Base-by-base conservation (phyloP, 192 early-diverging fungal genomes). In the Paraglomus brasilianum region DNA sequence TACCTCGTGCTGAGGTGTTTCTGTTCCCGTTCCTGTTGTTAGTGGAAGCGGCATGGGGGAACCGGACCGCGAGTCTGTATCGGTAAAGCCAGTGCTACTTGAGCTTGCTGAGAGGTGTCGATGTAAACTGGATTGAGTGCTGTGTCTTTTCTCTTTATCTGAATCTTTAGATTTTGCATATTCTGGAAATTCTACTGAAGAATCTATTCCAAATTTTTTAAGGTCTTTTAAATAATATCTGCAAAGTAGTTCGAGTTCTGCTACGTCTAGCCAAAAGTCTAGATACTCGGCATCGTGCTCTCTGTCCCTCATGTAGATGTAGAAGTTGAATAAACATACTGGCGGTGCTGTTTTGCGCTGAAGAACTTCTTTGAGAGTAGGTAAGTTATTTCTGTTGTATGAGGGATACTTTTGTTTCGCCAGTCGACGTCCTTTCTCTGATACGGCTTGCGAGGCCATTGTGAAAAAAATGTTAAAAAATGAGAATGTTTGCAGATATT, bases 251-350 rank as follows among this genome's bases (percentile, higher is more conserved):
- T 92, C 91, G 71, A 89, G 89, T 59, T 86, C 86, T 5, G 83
- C 81, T 36, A 92, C 81, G 70, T 90, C 87, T 24, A 92, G 73
- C 77, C 87, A 92, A 69, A 92, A 92, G 65, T 92, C 89, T 8
- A 92, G 81, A 64, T 88, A 83, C 71, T 89, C 88, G 39, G 85
- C 76, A n/a, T 78, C 78, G 39, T 77, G 70, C 52, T 89, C 84
- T 51, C 81, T 72, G 65, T 91, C 88, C n/a, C 87, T 75, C 79
- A 92, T 81, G 45, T 87, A 85, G 51, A 89, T 77, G 74, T 89
- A 92, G 76, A 85, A 91, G 71, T 91, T 90, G 64, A 81, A 91
- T n/a, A 92, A 75, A 59, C 91, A 92, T 36, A 92, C 79, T 3
- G 91, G 91, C 8, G 86, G 87, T 40, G 78, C 66, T 1, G 89